Base-by-base conservation (phyloP, 345 rosid species). In the Dipteronia sinensis region DNA sequence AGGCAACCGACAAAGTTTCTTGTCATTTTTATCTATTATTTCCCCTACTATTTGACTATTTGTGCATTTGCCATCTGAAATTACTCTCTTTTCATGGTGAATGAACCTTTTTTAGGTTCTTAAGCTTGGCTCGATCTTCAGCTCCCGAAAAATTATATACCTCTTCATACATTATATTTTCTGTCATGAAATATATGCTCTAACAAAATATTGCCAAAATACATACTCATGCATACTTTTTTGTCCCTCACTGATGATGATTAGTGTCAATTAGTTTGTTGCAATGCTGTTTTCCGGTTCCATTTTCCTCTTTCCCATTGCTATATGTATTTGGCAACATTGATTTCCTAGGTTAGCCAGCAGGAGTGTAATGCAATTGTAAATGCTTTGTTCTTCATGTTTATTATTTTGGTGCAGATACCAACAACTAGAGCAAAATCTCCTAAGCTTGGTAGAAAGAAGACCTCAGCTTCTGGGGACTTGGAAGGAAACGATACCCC, bases 351-450 rank as follows among this genome's bases (percentile, higher is more conserved):
- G 34, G 44, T 66, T 38, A 63, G 61, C 59, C 0, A 1, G 71
- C 34, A 22, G 17, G 49, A 51, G 29, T 27, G 2, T 47, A 17
- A 25, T 31, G 47, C 44, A 51, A 47, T 31, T 15, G 8, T 16
- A 20, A 64, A 29, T 80, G 44, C 10, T 77, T 64, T 69, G 12
- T 66, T 47, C 72, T 46, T 22, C 53, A 27, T 72, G 31, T n/a
- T 69, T 11, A 20, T 80, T 76, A 65, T 51, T 66, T 75, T 64
- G 65, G 75, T 83, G 83, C 85, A 97, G 99, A 89, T 97, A 85
- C 99, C 98, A 17, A 72, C 97, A 65, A 97, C 99, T 58, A 89
- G 98, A 83, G 88, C 99, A 20, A 97, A 92, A 87, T 97, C 99
- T 84, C 99, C 99, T 15, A 97, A 94, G 81, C 93, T 97, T 25